Percentiles rank a stretch among this genome's conserved stretches.
phyloP scores from a whole-genome alignment of 768 basidiomycete genomes.

The Tricholoma saponaceum region DNA sequence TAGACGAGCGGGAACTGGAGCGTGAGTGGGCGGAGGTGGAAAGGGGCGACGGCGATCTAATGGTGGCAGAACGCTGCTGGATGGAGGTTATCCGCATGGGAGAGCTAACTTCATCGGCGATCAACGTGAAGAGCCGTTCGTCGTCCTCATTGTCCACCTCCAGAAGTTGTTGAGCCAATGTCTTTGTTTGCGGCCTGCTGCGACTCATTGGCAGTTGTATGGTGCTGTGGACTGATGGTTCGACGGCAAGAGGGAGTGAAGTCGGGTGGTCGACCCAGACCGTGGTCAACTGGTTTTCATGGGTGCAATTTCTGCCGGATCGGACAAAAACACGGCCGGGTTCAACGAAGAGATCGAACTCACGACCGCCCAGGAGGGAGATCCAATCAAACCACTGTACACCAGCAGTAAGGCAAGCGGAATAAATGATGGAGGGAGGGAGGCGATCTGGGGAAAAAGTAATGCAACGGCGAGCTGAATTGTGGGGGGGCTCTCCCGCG shows the following conservation, averaged over 20 bases:
- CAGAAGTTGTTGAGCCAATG: slow-evolving; percentile 69
- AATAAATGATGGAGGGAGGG: slow-evolving; percentile 69
- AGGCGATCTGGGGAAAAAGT: slow-evolving; percentile 64
- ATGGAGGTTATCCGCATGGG: slow-evolving; percentile 70
- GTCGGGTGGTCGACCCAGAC: slow-evolving; percentile 63
- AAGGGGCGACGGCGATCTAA: slow-evolving; percentile 54
- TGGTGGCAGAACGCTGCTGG: slow-evolving; percentile 50
- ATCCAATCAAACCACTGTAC: slow-evolving; percentile 87
- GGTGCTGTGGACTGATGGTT: slow-evolving; percentile 19
- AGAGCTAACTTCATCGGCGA: slow-evolving; percentile 65
- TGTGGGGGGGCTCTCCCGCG: slow-evolving; percentile 57
- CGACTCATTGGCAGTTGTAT: slow-evolving; percentile 11
- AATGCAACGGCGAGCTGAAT: slow-evolving; percentile 72
- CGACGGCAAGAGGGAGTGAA: slow-evolving; percentile 17
- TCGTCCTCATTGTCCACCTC: slow-evolving; percentile 71
- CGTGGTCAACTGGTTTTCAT: slow-evolving; percentile 44
- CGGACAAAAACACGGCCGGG: slow-evolving; percentile 76
- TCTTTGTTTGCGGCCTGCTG: slow-evolving; percentile 36
- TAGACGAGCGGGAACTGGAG: slow-evolving; percentile 67
- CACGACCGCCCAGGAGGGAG: slow-evolving; percentile 55
- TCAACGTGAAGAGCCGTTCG: slow-evolving; percentile 69
- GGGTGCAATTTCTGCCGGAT: slow-evolving; percentile 34
- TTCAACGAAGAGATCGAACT: slow-evolving; percentile 79
- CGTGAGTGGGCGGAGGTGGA: slow-evolving; percentile 65
- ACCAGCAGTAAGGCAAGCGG: slow-evolving; percentile 63